Evolutionary conservation across 2,329 filamentous ascomycete genomes (phyloP).

Genomic region (Neonectria ditissima): DNA sequence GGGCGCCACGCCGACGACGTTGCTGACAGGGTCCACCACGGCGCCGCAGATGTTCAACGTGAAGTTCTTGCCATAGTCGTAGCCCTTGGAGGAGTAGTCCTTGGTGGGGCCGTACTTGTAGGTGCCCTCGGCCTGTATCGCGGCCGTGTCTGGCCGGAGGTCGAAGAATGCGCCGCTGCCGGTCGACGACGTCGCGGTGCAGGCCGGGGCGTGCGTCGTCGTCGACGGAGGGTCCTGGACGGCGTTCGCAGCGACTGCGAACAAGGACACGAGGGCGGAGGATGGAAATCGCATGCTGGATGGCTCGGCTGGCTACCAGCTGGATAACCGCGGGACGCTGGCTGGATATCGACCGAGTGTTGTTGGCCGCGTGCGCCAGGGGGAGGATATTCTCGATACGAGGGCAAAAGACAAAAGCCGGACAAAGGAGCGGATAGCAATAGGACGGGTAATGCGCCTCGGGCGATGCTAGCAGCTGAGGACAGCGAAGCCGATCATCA

Average conservation of each 20-base stretch:
- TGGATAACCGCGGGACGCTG: neutral
- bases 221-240: conserved; percentile 54
- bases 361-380: neutral
- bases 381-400: conserved; percentile 1
- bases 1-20: conserved; percentile 74
- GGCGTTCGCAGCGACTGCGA: conserved; percentile 50
- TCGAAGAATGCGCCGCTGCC: conserved; percentile 71
- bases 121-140: conserved; percentile 55
- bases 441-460: conserved; percentile 20
- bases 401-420: neutral
- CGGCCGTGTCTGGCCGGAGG: conserved; percentile 65
- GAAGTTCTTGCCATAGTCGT: conserved; percentile 84
- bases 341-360: conserved; percentile 1
- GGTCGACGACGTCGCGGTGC: conserved; percentile 67
- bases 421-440: neutral
- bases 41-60: conserved; percentile 85
- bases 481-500: conserved; percentile 19
- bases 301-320: neutral
- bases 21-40: conserved; percentile 74
- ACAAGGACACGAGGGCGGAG: conserved; percentile 50
- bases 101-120: conserved; percentile 55
- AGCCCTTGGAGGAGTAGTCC: conserved; percentile 75
- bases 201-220: conserved; percentile 60
- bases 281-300: conserved; percentile 45
- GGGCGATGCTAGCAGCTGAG: conserved; percentile 11